phyloP scores from a whole-genome alignment of 441 rosid species.

The Macaranga tanarius region DNA sequence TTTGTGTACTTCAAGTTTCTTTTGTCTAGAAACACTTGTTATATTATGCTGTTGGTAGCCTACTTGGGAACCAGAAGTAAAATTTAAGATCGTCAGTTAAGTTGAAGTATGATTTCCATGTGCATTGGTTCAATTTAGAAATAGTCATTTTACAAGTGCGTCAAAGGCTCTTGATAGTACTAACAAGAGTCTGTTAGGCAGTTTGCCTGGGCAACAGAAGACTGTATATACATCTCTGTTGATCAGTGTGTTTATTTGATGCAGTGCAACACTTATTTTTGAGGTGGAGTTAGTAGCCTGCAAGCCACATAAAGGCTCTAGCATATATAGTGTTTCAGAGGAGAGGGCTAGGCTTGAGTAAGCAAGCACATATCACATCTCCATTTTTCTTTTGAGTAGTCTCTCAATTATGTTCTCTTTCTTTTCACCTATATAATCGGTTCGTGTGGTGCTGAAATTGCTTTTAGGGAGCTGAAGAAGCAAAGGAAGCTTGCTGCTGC shows the following conservation, averaged over 20 bases:
- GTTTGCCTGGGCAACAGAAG: background rate
- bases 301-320: slow-evolving; percentile 78
- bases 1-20: background rate
- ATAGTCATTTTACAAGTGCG: background rate
- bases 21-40: background rate
- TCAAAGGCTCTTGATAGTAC: background rate
- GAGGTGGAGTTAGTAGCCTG: slow-evolving; percentile 87
- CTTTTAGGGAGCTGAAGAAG: slow-evolving; percentile 82
- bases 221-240: background rate
- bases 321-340: slow-evolving; percentile 64
- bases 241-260: slow-evolving; percentile 20
- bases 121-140: background rate
- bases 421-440: background rate
- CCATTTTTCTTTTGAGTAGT: background rate
- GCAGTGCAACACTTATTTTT: slow-evolving; percentile 83
- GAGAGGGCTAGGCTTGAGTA: slow-evolving; percentile 96
- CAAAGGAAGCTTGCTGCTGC: slow-evolving; percentile 84
- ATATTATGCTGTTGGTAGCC: background rate
- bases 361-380: slow-evolving; percentile 21
- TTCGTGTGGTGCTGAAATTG: background rate
- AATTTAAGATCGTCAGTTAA: background rate
- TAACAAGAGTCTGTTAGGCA: background rate
- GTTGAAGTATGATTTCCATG: background rate
- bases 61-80: background rate
- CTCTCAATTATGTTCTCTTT: no score